Evolutionary conservation across 768 basidiomycete species (phyloP), one percentile per base, ranked within the genome.

Genomic region (Boletus rubropictus): DNA sequence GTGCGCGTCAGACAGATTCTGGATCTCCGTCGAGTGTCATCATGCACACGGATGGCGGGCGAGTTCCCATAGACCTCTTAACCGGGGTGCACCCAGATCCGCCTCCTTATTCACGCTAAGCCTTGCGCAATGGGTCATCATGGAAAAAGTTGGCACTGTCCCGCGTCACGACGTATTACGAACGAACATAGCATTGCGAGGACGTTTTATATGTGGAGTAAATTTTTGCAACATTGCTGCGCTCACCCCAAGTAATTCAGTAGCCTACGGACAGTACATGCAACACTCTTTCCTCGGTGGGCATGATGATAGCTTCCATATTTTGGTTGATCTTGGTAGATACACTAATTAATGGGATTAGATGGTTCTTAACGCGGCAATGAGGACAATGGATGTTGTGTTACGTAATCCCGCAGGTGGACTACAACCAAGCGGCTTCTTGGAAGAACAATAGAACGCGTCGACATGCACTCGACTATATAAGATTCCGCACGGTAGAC

Each of bases 371-470:
- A 24, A 18, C 8, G 14, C 31, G 25, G 50, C 44, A 56, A 59
- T 52, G 56, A 46, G 46, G 44, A 63, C 60, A 63, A 61, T 63
- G 58, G 46, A 31, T 41, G 39, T 17, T n/a, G 21, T 37, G 31
- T 62, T 62, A 61, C 48, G 49, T 61, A 52, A 57, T 44, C 0
- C n/a, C 5, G 18, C 14, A 34, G 6, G 29, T 41, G 21, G n/a
- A 22, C 20, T 22, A 32, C 25, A 20, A 18, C 10, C 41, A 36
- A 41, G n/a, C 24, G 24, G 31, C 31, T 52, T 50, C 52, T 39
- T n/a, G 10, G 20, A 39, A 67, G 62, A 64, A 68, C 66, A 68
- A 65, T 65, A 67, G 49, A 51, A 48, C 20, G 24, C 28, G 46
- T 14, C 47, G 27, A 51, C 48, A 42, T 21, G 33, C 48, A 20